Percentiles rank a stretch among this genome's conserved stretches.
Conservation (phyloP, 75 land plant species). For the Picea sitchensis region DNA sequence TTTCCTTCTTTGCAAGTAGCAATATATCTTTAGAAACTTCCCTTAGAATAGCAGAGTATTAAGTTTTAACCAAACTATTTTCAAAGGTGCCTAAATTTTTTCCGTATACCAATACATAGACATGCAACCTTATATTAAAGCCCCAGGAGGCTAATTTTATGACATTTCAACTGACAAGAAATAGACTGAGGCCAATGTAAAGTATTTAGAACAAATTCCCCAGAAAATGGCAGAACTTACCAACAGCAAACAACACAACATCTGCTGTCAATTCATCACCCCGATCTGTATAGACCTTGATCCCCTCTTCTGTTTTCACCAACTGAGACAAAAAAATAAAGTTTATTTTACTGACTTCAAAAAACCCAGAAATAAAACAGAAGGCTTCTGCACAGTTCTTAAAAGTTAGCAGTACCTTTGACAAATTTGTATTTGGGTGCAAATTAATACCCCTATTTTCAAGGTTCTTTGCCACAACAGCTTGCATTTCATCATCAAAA, state of each 20-base stretch:
- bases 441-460: constrained; percentile 81
- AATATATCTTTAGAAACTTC: no score
- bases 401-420: constrained; percentile 48
- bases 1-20: no score
- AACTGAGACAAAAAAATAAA: constrained; percentile 38
- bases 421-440: constrained; percentile 64
- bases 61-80: no score
- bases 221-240: constrained; percentile 29
- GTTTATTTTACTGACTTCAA: background rate
- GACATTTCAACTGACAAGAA: no score
- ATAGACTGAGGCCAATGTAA: background rate
- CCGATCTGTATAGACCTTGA: constrained; percentile 76
- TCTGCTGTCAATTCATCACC: constrained; percentile 76
- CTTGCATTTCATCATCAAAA: constrained; percentile 97
- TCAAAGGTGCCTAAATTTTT: no score
- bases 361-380: background rate
- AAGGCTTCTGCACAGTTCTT: background rate
- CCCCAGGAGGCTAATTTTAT: no score
- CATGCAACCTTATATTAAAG: no score
- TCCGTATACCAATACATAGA: no score
- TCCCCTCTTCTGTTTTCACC: constrained; percentile 71
- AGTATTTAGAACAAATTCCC: background rate
- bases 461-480: constrained; percentile 81
- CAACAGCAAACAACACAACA: constrained; percentile 88
- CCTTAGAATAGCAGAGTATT: no score